Conservation (phyloP, 2,329 filamentous ascomycete genomes). For the Ophiosphaerella herpotricha region DNA sequence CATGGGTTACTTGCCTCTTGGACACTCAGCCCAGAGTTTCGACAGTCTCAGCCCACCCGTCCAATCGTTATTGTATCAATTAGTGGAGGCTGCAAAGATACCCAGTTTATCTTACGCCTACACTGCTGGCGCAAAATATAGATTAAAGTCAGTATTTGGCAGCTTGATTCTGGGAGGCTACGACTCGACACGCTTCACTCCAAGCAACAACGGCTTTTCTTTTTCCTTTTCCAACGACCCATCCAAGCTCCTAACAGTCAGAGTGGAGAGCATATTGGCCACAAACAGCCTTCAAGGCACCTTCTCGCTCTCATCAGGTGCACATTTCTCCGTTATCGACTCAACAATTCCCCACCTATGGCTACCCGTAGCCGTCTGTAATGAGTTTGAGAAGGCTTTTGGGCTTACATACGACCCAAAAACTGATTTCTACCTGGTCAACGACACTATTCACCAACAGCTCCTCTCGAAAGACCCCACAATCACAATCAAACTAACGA, state of each 20-base stretch:
- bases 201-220: constrained; percentile 33
- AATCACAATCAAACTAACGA: constrained; percentile 45
- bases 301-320: constrained; percentile 34
- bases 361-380: constrained; percentile 47
- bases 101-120: constrained; percentile 44
- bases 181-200: constrained; percentile 45
- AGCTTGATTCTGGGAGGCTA: constrained; percentile 50
- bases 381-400: constrained; percentile 47
- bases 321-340: constrained; percentile 47
- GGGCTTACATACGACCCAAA: constrained; percentile 45
- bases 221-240: constrained; percentile 41
- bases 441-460: constrained; percentile 43
- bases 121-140: constrained; percentile 43
- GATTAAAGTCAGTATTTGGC: constrained; percentile 38
- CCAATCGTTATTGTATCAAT: constrained; percentile 31
- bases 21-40: constrained; percentile 36
- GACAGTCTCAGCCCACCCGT: constrained; percentile 31
- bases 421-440: constrained; percentile 46
- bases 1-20: constrained; percentile 37
- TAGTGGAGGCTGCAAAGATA: constrained; percentile 36
- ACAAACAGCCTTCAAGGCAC: constrained; percentile 41
- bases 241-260: constrained; percentile 38
- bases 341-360: constrained; percentile 49
- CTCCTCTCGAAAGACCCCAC: constrained; percentile 38
- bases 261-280: constrained; percentile 39